Conservation (phyloP, 257 asterid species). For the Lithospermum erythrorhizon region DNA sequence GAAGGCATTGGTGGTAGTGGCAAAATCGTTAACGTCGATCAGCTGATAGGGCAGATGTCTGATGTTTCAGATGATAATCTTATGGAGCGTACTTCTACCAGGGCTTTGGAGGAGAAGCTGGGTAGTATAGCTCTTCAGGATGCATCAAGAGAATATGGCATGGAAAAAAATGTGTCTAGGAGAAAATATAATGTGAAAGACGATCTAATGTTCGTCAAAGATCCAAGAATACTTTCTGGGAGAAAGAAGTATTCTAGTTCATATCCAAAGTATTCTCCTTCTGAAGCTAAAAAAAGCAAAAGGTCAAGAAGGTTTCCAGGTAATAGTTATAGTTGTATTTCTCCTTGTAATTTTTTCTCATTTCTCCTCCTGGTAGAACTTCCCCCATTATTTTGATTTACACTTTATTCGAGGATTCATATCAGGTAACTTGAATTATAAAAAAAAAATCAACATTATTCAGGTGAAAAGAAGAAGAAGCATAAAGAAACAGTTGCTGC, state of each 20-base stretch:
- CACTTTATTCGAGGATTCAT: not conserved
- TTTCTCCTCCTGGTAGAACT: not conserved
- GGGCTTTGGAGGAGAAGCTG: slow-evolving; percentile 43
- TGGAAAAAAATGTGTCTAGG: slow-evolving; percentile 28
- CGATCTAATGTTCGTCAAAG: slow-evolving; percentile 41
- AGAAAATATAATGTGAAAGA: slow-evolving; percentile 30
- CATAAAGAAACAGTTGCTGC: slow-evolving; percentile 68
- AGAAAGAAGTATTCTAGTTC: slow-evolving; percentile 56
- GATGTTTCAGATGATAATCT: slow-evolving; percentile 27
- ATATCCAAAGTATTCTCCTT: slow-evolving; percentile 59
- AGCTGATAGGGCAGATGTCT: slow-evolving; percentile 36
- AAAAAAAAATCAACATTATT: slow-evolving; percentile 3
- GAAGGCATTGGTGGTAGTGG: slow-evolving; percentile 65
- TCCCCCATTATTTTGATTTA: not conserved
- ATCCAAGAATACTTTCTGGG: slow-evolving; percentile 58
- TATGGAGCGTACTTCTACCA: slow-evolving; percentile 30
- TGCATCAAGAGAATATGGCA: slow-evolving; percentile 67
- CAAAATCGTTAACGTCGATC: slow-evolving; percentile 38
- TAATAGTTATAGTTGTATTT: slow-evolving; percentile 8
- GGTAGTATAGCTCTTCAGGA: slow-evolving; percentile 78
- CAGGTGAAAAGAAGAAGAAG: slow-evolving; percentile 89
- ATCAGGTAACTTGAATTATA: too few relatives aligned
- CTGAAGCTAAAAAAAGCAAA: slow-evolving; percentile 48
- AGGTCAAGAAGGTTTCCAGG: slow-evolving; percentile 50
- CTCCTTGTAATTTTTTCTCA: not conserved